Percentiles rank a stretch among this genome's conserved stretches.
Evolutionary conservation across 2,329 filamentous ascomycete species (phyloP).

Genomic region (Pezicula neosporulosa): DNA sequence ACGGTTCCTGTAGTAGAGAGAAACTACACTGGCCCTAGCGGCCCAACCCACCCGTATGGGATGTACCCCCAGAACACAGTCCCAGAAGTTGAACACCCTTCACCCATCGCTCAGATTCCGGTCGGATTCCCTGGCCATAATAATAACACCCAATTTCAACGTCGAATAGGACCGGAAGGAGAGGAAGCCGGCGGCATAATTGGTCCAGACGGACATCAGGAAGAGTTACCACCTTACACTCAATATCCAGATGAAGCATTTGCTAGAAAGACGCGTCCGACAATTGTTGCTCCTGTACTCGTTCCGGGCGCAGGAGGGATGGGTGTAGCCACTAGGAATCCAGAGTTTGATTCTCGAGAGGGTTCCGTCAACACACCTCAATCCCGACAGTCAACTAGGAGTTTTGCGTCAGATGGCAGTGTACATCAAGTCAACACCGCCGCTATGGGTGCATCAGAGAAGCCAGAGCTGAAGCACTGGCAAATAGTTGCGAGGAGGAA

Average conservation of each 20-base stretch:
- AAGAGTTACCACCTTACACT: slow-evolving; percentile 89
- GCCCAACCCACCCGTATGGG: slow-evolving; percentile 79
- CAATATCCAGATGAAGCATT: slow-evolving; percentile 76
- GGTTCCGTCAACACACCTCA: slow-evolving; percentile 44
- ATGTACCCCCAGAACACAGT: slow-evolving; percentile 82
- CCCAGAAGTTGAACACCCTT: slow-evolving; percentile 48
- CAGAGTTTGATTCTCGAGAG: slow-evolving; percentile 58
- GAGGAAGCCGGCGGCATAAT: slow-evolving; percentile 87
- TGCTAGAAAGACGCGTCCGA: slow-evolving; percentile 47
- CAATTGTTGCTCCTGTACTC: slow-evolving; percentile 16
- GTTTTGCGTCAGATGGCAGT: slow-evolving; percentile 47
- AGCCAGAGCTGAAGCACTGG: slow-evolving; percentile 46
- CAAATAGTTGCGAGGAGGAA: slow-evolving; percentile 50
- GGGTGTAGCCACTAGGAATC: slow-evolving; percentile 57
- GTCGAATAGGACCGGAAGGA: slow-evolving; percentile 72
- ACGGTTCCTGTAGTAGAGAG: slow-evolving; percentile 58
- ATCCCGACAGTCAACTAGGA: slow-evolving; percentile 49
- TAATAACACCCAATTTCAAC: slow-evolving; percentile 56
- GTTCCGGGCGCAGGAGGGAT: slow-evolving; percentile 54
- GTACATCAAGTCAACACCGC: slow-evolving; percentile 51
- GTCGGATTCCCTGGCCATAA: slow-evolving; percentile 70
- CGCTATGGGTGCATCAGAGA: slow-evolving; percentile 42
- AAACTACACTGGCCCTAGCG: slow-evolving; percentile 56
- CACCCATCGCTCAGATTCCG: slow-evolving; percentile 44
- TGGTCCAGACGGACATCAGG: slow-evolving; percentile 82